Evolutionary conservation across 352 stramenopile genomes (phyloP), one percentile per base, ranked within the genome.

Genomic region (Blastocystis sp.): DNA sequence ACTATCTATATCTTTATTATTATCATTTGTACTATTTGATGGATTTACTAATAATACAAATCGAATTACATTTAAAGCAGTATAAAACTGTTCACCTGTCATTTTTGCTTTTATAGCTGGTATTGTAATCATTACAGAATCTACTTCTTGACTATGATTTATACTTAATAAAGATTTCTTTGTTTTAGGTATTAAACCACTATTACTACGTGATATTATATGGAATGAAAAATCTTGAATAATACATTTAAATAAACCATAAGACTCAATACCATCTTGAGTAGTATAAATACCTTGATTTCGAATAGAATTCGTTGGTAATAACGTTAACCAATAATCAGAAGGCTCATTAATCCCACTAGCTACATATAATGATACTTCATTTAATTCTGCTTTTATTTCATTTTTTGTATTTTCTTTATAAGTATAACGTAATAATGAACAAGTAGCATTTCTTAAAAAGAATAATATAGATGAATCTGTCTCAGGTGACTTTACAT

Each of bases 1-100:
- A 18, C 27, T 43, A 2, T 59, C 35, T 2, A 35, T 18, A 5
- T 43, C 9, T 2, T 62, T 41, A 21, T 27, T n/a, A 9, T 59
- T 33, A 5, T 25, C 16, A 31, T 42, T 36, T 16, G 35, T 41
- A 7, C 16, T 10, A 31, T 48, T 62, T 3, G 52, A 54, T 3
- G 52, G 52, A 27, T 62, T 62, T 11, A 35, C 52, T 9, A 62
- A 11, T 7, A 62, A 19, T 13, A 42, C 54, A 42, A 40, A 62
- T 4, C 37, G 52, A 5, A 62, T 27, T 4, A 62, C 52, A 34
- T 62, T 62, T 7, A 62, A 16, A 19, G 54, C 48, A 5, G 39
- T 39, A 27, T 62, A 62, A 21, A 62, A 62, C 35, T 62, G 39
- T 30, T 62, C 52, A 2, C 52, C 52, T 5, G 28, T 62, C 52